Evolutionary conservation across 2,329 filamentous ascomycete species (phyloP), one percentile per base, ranked within the genome.

Genomic region (Fusarium temperatum): DNA sequence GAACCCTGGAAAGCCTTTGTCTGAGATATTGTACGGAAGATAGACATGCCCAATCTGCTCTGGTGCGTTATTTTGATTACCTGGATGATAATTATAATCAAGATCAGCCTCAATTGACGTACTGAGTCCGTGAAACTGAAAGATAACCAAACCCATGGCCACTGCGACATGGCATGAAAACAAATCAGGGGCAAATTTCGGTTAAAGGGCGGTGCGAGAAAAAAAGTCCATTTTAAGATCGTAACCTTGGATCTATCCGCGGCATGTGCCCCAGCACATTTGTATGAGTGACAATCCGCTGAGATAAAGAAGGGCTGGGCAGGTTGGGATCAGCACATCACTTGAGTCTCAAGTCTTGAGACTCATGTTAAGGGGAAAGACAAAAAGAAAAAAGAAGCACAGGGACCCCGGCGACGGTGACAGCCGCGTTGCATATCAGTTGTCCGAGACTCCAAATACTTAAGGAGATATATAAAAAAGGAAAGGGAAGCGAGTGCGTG

Each of bases 221-320:
- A 45, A 45, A 48, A 39, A 54, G 41, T 65, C 36, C 24, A 56
- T 51, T 62, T 51, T 38, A 28, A 45, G 51, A 53, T 69, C 68
- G 59, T 39, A 70, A 57, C 50, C 56, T 47, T 70, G 51, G 51
- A 73, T 72, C 70, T 75, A 74, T 75, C 72, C 58, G 60, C 61
- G 36, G 59, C 61, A 74, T 69, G 56, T 51, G 55, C 60, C 63
- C 72, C 45, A 70, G 66, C 51, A 26, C 41, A 47, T 41, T 65
- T 22, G 14, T 54, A 41, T 26, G 50, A 61, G 54, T 64, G 47
- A 39, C 48, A 56, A 71, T 64, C 66, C 60, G 68, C 66, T 47
- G 41, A 26, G 41, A 67, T 42, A 57, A 50, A 57, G 53, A 38
- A 55, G 36, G 45, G 45, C 53, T 47, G 48, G 30, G 48, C 30